These are phyloP conservation scores for Diaporthe capsici DNA, from an alignment of 2,329 filamentous ascomycete genomes.

Conservation along the genomic window DNA sequence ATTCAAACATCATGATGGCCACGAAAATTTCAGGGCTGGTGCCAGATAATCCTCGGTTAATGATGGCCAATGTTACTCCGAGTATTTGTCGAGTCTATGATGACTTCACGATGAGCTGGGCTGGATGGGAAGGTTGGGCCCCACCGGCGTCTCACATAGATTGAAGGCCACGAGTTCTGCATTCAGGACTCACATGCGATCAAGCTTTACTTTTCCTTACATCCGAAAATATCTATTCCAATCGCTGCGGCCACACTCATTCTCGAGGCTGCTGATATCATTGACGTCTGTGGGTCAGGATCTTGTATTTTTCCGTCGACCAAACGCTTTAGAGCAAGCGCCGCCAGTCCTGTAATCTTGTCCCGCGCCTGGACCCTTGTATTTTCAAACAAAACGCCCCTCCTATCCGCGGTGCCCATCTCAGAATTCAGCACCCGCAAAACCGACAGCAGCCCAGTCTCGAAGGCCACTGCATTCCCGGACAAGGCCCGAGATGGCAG, in stretches of 20 bases:
- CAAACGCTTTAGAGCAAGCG: not conserved
- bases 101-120: not conserved
- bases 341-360: conserved; percentile 21
- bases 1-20: not conserved
- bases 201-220: not conserved
- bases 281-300: not conserved
- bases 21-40: not conserved
- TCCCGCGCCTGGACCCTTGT: not conserved
- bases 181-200: not conserved
- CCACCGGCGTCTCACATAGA: not conserved
- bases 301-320: not conserved
- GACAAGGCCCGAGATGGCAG: not conserved
- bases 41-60: not conserved
- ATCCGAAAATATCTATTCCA: not conserved
- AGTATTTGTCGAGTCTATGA: not conserved
- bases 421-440: not conserved
- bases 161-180: not conserved
- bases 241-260: no score
- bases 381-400: not conserved
- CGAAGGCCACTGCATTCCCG: not conserved
- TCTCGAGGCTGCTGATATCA: not conserved
- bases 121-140: no score
- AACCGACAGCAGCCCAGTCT: not conserved
- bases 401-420: not conserved
- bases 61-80: no score